Conservation (phyloP, 352 stramenopile species). For the Globisporangium ultimum region DNA sequence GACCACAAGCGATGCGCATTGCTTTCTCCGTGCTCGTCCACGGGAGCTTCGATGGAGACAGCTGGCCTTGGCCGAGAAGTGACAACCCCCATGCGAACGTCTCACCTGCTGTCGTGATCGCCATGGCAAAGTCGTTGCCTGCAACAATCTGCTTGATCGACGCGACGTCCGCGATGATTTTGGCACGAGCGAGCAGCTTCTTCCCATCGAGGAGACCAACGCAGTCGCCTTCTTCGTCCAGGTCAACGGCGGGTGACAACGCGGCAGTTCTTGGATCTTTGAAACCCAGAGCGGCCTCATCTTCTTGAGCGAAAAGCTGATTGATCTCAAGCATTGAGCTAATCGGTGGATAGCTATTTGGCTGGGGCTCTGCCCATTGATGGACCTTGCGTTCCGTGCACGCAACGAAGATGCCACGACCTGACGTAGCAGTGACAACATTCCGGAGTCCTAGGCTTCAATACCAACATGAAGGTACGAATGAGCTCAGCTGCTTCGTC, state of each 20-base stretch:
- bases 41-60: slow-evolving; percentile 14
- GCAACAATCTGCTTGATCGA: slow-evolving; percentile 33
- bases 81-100: slow-evolving; percentile 37
- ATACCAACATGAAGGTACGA: background rate
- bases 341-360: background rate
- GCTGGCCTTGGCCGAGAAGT: slow-evolving; percentile 7
- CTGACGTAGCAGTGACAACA: slow-evolving; percentile 20
- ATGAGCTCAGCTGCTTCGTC: background rate
- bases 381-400: slow-evolving; percentile 37
- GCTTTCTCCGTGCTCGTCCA: slow-evolving; percentile 22
- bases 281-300: background rate
- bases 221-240: slow-evolving; percentile 38
- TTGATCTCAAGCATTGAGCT: background rate
- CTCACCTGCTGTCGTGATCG: slow-evolving; percentile 22
- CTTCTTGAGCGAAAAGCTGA: too few species aligned
- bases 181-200: slow-evolving; percentile 37
- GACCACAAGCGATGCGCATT: slow-evolving; percentile 39
- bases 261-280: background rate
- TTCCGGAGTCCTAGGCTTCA: slow-evolving; percentile 36
- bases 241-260: slow-evolving; percentile 10
- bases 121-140: slow-evolving; percentile 33
- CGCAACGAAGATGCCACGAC: slow-evolving; percentile 19
- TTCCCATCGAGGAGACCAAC: slow-evolving; percentile 43
- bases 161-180: slow-evolving; percentile 38
- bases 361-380: slow-evolving; percentile 26